Percentiles rank a stretch among this genome's conserved stretches.
These are phyloP conservation scores for Krasilnikovozyma curviuscula DNA, from an alignment of 768 basidiomycete species.

Conservation along the genomic window DNA sequence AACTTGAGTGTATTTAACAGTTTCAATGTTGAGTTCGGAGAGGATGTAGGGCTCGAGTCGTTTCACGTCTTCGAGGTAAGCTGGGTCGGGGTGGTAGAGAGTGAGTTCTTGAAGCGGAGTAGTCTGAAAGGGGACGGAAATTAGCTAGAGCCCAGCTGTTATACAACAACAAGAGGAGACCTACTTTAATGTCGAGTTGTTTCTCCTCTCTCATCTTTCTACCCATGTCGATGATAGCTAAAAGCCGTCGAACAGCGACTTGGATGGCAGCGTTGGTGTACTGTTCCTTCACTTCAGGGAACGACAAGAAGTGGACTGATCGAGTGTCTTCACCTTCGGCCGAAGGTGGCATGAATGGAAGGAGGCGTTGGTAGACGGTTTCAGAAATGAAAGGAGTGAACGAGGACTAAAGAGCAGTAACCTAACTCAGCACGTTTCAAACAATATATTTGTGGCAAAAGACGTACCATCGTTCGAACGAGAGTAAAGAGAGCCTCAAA, in stretches of 20 bases:
- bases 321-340: conserved; percentile 50
- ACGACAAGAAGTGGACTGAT: conserved; percentile 84
- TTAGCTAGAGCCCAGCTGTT: not conserved
- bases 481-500: conserved; percentile 90
- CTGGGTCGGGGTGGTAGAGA: conserved; percentile 71
- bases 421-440: not conserved
- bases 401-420: conserved; percentile 46
- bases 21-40: conserved; percentile 87
- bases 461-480: conserved; percentile 74
- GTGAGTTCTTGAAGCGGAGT: conserved; percentile 68
- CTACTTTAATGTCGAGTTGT: conserved; percentile 70
- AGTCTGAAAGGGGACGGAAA: conserved; percentile 34
- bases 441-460: conserved; percentile 5
- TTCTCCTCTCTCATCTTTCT: conserved; percentile 73
- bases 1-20: conserved; percentile 72
- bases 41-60: conserved; percentile 71
- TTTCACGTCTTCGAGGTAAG: conserved; percentile 68
- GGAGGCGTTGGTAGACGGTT: conserved; percentile 79
- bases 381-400: conserved; percentile 98
- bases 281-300: conserved; percentile 81
- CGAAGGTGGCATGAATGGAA: conserved; percentile 63
- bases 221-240: conserved; percentile 78
- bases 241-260: conserved; percentile 84
- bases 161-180: conserved; percentile 1
- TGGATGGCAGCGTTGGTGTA: conserved; percentile 89